Base-by-base conservation (phyloP, 441 rosid genomes). In the Caryocar brasiliense region DNA sequence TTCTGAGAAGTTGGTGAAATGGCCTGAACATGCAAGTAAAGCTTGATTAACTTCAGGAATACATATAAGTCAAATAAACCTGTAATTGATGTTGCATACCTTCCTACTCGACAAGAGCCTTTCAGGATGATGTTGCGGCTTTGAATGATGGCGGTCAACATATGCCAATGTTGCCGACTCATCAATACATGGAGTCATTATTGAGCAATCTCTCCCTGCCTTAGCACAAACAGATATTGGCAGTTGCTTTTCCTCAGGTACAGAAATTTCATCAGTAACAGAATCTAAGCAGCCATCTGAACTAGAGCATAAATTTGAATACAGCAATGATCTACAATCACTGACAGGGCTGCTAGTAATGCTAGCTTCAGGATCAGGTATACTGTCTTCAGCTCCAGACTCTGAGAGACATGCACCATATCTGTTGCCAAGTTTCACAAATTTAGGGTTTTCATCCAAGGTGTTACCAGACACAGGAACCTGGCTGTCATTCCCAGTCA, bases 1-100 rank as follows among this genome's bases (percentile, higher is more conserved):
- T 77, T 77, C 73, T 74, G 98, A 36, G 88, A 78, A 42, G 65
- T 61, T 22, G 96, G 95, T 61, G 98, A 91, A 57, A 91, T 81
- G 53, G 55, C 73, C 98, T 87, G 93, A 56, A 69, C 71, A 47
- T 13, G 28, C 40, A 61, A 58, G 21, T 21, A 61, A 15, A 7
- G n/a, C 8, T 25, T 20, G 21, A 46, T 72, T 33, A 54, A 36
- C 22, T 44, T 50, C 8, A 20, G 34, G 11, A 24, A 13, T 44
- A 33, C n/a, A 41, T 43, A 56, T 17, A 61, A 54, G 35, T 12
- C 26, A 56, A 32, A 58, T 12, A 25, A 53, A 28, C 19, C 28
- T 21, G 13, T 6, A 51, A 8, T 15, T 50, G 7, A 47, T 33
- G 46, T 37, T 47, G 40, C 74, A 47, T 17, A 87, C 96, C 93